Base-by-base conservation (phyloP, 2,329 filamentous ascomycete species). In the Seiridium unicorne region DNA sequence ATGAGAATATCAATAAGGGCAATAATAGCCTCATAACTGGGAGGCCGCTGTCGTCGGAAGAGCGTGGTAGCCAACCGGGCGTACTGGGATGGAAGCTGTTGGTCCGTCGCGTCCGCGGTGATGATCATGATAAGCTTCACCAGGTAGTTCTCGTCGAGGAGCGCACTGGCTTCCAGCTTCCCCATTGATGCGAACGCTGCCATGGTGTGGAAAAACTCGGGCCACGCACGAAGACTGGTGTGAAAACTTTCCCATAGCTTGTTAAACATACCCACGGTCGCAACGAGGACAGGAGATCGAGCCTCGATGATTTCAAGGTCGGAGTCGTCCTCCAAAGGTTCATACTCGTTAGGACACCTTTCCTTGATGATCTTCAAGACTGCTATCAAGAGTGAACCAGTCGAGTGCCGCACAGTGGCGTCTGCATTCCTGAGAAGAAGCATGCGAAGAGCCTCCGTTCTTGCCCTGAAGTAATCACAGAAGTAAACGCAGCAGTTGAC, bases 141-240 rank as follows among this genome's bases (percentile, higher is more conserved):
- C 26, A 93, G 76, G 65, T 87, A 90, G 32, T 84, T 82, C 38
- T 81, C 77, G 9, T 86, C 82, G 32, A 93, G 77, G 32, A 93
- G 77, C 5, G 82, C 69, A 2, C 78, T 77, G 26, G 83, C 79
- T 70, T 92, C 88, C 4, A 79, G 71, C 3, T 78, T 73, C 1
- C 89, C 89, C 58, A 91, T 73, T 51, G 77, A 79, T 11, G 86
- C 85, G 69, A 93, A 89, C n/a, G 77, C 77, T n/a, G 83, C 70
- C 62, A 93, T 78, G n/a, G 90, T 81, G 10, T 84, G 83, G 69
- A 94, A 94, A 60, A 89, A 89, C 67, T 94, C 90, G 47, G 88
- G 84, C 91, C 91, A 95, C 3, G 89, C 84, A 60, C 87, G 84
- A 35, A 86, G 76, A 51, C 82, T 78, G 3, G 77, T 73, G 61